Base-by-base conservation (phyloP, 176 grass and related monocot genomes). In the Puccinellia tenuiflora region DNA sequence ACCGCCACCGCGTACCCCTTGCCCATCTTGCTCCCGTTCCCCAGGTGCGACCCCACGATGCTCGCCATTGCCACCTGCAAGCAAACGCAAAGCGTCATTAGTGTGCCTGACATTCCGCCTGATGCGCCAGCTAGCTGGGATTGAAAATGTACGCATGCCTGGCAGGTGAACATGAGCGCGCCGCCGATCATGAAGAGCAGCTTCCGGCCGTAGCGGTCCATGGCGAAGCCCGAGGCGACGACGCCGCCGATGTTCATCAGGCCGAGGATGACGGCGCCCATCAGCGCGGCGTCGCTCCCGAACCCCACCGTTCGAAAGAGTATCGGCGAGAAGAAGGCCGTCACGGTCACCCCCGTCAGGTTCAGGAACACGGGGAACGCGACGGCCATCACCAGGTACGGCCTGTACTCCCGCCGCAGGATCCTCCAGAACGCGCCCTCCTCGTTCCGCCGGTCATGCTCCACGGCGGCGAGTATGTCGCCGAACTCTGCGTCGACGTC, bases 261-360 rank as follows among this genome's bases (percentile, higher is more conserved):
- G 42, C 88, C 94, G 8, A 93, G 86, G 12, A 97, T 88, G 87
- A 97, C 78, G 33, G 94, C 88, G 70, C 86, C 88, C 86, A 93
- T 87, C 14, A 97, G 86, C 50, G 91, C 94, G 8, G 86, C 86
- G 42, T 89, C 77, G 84, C 84, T 93, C 46, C 77, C 94, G 70
- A 93, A 97, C 31, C 94, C 94, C 3, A 93, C 73, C 1, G 88
- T 96, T 16, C 87, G 91, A 82, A 96, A 96, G 20, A 96, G 76
- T 9, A 96, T 88, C 46, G 94, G 94, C n/a, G 94, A 89, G 82
- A 93, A 96, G 88, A 96, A 96, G 12, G 91, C 90, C 60, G 92
- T 86, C 7, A 91, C 60, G 86, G 89, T 78, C 6, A 96, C 77
- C 2, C 94, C 94, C 1, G 94, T 93, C 14, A 96, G 88, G 84